These are phyloP conservation scores for Dactylellina drechsleri DNA, from an alignment of 2,329 filamentous ascomycete species.

Conservation along the genomic window DNA sequence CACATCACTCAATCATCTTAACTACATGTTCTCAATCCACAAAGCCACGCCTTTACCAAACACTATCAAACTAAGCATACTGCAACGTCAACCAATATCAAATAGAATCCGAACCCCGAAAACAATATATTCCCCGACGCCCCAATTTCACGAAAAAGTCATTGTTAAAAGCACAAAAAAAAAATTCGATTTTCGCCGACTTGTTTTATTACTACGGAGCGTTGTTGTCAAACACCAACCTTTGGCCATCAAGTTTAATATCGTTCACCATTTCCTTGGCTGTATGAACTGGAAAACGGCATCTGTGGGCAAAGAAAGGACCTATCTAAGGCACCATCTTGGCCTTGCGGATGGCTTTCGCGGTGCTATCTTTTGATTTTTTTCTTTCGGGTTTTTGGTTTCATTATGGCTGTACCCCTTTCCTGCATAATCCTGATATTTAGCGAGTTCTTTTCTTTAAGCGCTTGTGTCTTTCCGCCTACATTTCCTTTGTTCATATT, in stretches of 20 bases:
- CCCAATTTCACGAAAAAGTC: constrained; percentile 32
- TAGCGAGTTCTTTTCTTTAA: constrained; percentile 52
- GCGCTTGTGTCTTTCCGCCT: constrained; percentile 46
- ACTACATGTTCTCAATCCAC: neutral
- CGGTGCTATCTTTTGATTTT: constrained; percentile 42
- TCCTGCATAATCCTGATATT: constrained; percentile 43
- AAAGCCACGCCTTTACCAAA: neutral
- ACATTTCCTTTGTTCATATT: constrained; percentile 55
- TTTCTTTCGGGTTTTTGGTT: constrained; percentile 43
- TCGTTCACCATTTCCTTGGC: constrained; percentile 37
- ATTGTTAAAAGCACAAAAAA: constrained; percentile 51
- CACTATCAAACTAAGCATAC: neutral
- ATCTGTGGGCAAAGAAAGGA: constrained; percentile 15
- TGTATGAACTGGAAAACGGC: constrained; percentile 39
- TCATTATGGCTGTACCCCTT: constrained; percentile 37
- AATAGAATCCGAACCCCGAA: constrained; percentile 23
- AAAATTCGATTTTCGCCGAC: constrained; percentile 46
- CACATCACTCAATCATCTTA: neutral
- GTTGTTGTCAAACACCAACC: constrained; percentile 43
- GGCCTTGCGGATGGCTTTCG: constrained; percentile 18
- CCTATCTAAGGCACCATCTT: constrained; percentile 5
- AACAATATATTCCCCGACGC: constrained; percentile 16
- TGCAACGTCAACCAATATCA: constrained; percentile 10
- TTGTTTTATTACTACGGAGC: constrained; percentile 49
- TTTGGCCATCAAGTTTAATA: constrained; percentile 30